Evolutionary conservation across 306 rosid genomes (phyloP).

Genomic region (Trifolium subterraneum): DNA sequence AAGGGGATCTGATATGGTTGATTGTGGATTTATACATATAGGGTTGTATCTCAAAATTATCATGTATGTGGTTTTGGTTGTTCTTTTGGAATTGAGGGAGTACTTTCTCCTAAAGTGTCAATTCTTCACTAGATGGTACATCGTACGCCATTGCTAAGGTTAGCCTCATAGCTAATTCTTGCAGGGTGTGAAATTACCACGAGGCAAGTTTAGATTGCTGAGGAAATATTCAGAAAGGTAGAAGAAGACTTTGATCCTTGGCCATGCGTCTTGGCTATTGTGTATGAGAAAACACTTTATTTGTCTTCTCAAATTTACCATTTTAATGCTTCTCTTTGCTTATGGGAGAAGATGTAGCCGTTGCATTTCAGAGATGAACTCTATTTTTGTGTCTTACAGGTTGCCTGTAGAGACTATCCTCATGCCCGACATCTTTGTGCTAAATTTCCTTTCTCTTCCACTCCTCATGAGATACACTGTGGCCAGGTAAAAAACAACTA

Average conservation of each 20-base stretch:
- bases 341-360: conserved; percentile 18
- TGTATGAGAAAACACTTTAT: conserved; percentile 35
- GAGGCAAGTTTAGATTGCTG: conserved; percentile 33
- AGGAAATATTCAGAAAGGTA: conserved; percentile 25
- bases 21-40: conserved; percentile 25
- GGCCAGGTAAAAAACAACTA: conserved; percentile 50
- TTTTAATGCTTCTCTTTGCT: conserved; percentile 21
- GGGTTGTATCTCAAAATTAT: conserved; percentile 16
- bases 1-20: conserved; percentile 19
- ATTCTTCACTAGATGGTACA: conserved; percentile 20
- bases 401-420: conserved; percentile 90
- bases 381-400: conserved; percentile 49
- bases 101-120: neutral
- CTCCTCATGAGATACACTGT: conserved; percentile 69
- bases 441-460: conserved; percentile 67
- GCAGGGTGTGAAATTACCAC: conserved; percentile 40
- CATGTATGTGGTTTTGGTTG: conserved; percentile 26
- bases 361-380: conserved; percentile 28
- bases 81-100: conserved; percentile 1
- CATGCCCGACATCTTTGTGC: conserved; percentile 82
- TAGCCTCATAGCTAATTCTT: conserved; percentile 41
- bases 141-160: conserved; percentile 29
- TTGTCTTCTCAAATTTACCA: conserved; percentile 6
- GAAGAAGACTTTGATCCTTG: conserved; percentile 33
- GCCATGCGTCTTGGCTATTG: conserved; percentile 37